These are phyloP conservation scores for Discostella stelligera DNA, from an alignment of 352 stramenopile genomes.

Conservation along the genomic window DNA sequence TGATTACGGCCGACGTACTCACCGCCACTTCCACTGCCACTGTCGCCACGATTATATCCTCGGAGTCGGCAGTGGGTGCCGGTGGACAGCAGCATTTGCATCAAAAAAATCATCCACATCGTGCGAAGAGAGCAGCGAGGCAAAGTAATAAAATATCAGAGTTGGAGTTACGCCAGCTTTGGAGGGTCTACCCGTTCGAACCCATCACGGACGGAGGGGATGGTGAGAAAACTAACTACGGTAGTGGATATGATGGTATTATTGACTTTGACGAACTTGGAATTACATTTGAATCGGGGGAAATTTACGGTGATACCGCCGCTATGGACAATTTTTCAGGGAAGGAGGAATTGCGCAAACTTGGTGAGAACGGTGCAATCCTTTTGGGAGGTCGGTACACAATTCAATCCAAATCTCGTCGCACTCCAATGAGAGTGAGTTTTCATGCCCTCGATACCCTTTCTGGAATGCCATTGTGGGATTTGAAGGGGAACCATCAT, in stretches of 20 bases:
- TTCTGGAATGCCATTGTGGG: slow-evolving; percentile 46
- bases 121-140: slow-evolving; percentile 37
- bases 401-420: slow-evolving; percentile 5
- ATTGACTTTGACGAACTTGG: slow-evolving; percentile 51
- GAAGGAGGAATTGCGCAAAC: neutral
- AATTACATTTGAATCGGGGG: slow-evolving; percentile 50
- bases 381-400: slow-evolving; percentile 47
- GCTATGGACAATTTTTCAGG: neutral
- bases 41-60: neutral
- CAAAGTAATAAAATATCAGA: slow-evolving; percentile 33
- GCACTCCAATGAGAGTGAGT: slow-evolving; percentile 34
- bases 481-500: slow-evolving; percentile 35
- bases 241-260: slow-evolving; percentile 2
- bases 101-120: slow-evolving; percentile 9
- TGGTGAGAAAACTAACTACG: slow-evolving; percentile 1
- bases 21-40: neutral
- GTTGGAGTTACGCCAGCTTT: slow-evolving; percentile 61
- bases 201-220: neutral
- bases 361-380: slow-evolving; percentile 48
- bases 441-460: slow-evolving; percentile 57
- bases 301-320: slow-evolving; percentile 30
- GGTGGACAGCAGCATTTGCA: slow-evolving; percentile 16
- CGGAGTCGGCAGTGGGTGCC: neutral
- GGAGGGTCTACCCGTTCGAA: slow-evolving; percentile 51
- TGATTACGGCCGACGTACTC: slow-evolving; percentile 52